Base-by-base conservation (phyloP, 1,284 basidiomycete species). In the Phylloporus sp. region DNA sequence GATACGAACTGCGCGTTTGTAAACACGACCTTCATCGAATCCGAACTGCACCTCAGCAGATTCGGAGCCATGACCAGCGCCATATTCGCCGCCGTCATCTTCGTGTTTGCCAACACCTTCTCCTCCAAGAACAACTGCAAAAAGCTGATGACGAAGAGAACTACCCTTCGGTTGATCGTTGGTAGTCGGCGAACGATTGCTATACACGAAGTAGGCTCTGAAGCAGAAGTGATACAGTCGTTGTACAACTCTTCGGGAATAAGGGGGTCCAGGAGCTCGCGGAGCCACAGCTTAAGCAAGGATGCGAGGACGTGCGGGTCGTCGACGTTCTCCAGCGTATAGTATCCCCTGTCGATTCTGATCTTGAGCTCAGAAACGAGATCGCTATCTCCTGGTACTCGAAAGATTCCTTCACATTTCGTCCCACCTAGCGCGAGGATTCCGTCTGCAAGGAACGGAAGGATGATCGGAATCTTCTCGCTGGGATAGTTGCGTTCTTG, bases 21-120 rank as follows among this genome's bases (percentile, higher is more conserved):
- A 75, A 95, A 96, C 32, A 95, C 94, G 14, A 96, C 85, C 11
- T 91, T 86, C 85, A 96, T 92, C 27, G 89, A 91, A 61, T 94
- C 91, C 43, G 93, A 94, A 71, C 86, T 91, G 74, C 94, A 96
- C 66, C 95, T 83, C 59, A 97, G 80, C 59, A 97, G 80, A 80
- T 96, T 96, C 15, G 95, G 95, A 4, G 95, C 94, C 88, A 96
- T 94, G 35, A 97, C 93, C 17, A 96, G 83, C 23, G 90, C 89
- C 72, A 94, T 80, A 75, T 93, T 93, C 56, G 88, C 89, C 37
- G 89, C 86, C 4, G 94, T 95, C 94, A 97, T 97, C 82, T 96
- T 96, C 60, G 95, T 97, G 56, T 84, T 80, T 14, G 79, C 81
- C 72, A 93, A 85, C 20, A 93, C 89, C 68, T 88, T 87, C 49